phyloP scores from a whole-genome alignment of 805 yeast genomes.

The Candida xyloterini region DNA sequence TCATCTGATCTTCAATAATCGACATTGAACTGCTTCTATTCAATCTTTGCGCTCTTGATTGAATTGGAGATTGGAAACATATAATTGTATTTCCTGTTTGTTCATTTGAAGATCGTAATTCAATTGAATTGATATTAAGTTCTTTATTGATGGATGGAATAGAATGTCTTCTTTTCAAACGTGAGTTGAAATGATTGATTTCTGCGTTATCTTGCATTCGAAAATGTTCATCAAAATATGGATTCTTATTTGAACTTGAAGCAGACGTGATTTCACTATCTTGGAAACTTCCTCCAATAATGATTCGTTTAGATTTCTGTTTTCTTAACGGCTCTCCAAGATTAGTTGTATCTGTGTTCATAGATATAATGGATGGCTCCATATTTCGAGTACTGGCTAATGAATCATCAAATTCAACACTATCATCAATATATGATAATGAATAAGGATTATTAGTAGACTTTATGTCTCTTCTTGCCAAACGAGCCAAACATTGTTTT shows the following conservation, averaged over 20 bases:
- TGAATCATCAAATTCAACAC: conserved; percentile 11
- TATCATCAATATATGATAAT: not conserved
- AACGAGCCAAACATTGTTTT: conserved; percentile 20
- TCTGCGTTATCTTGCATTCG: conserved; percentile 16
- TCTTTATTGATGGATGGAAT: conserved; percentile 37
- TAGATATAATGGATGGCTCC: conserved; percentile 11
- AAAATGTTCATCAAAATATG: conserved; percentile 8
- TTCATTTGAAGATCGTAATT: conserved; percentile 22
- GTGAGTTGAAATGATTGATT: conserved; percentile 18
- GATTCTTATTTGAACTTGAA: conserved; percentile 3
- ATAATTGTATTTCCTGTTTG: conserved; percentile 19
- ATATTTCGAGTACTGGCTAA: conserved; percentile 1
- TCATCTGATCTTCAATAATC: conserved; percentile 17
- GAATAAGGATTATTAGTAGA: not conserved
- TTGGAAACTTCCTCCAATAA: conserved; percentile 25
- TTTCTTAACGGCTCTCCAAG: conserved; percentile 10
- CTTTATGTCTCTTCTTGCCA: conserved; percentile 6
- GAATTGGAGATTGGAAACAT: conserved; percentile 4
- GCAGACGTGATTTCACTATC: conserved; percentile 14
- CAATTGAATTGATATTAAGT: conserved; percentile 30
- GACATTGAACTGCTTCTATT: conserved; percentile 38
- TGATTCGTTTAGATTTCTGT: conserved; percentile 20
- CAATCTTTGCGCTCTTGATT: conserved; percentile 11
- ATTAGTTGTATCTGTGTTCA: not conserved
- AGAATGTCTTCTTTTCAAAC: conserved; percentile 38